These are phyloP conservation scores for Xylaria scruposa DNA, from an alignment of 495 filamentous ascomycete species.

Conservation along the genomic window DNA sequence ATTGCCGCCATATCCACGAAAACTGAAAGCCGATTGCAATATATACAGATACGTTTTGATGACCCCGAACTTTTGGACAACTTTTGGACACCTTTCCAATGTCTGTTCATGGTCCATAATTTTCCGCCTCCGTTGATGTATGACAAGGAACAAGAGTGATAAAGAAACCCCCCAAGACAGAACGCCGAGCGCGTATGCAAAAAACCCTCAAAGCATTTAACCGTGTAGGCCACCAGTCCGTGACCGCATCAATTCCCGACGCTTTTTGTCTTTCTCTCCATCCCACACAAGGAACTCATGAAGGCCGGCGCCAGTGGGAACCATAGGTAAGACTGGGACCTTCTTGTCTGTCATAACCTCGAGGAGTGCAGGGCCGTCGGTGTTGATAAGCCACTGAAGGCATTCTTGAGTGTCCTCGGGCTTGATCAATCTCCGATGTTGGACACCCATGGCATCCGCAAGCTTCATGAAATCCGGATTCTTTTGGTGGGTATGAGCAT, in stretches of 20 bases:
- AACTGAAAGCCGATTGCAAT: constrained; percentile 9
- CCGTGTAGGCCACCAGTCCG: constrained; percentile 65
- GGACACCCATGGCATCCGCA: constrained; percentile 81
- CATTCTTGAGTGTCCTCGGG: constrained; percentile 76
- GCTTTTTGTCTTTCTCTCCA: constrained; percentile 75
- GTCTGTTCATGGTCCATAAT: constrained; percentile 9
- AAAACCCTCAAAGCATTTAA: constrained; percentile 34
- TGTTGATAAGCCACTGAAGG: constrained; percentile 87
- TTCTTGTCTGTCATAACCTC: constrained; percentile 77
- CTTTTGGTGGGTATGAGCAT: constrained; percentile 88
- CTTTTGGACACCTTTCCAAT: constrained; percentile 27
- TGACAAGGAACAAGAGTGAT: constrained; percentile 27
- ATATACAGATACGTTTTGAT: constrained; percentile 27
- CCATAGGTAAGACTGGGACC: constrained; percentile 98
- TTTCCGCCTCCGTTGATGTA: constrained; percentile 24
- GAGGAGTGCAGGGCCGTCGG: constrained; percentile 77
- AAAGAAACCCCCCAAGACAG: constrained; percentile 4
- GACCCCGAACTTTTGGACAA: constrained; percentile 25
- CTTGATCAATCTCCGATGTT: constrained; percentile 67
- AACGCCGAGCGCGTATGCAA: constrained; percentile 32
- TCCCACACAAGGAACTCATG: constrained; percentile 96
- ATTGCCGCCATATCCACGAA: constrained; percentile 11
- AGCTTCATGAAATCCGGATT: constrained; percentile 90
- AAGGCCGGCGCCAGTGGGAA: constrained; percentile 82
- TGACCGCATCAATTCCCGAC: constrained; percentile 73